Base-by-base conservation (phyloP, 2,329 filamentous ascomycete genomes). In the Verticillium zaregamsianum region DNA sequence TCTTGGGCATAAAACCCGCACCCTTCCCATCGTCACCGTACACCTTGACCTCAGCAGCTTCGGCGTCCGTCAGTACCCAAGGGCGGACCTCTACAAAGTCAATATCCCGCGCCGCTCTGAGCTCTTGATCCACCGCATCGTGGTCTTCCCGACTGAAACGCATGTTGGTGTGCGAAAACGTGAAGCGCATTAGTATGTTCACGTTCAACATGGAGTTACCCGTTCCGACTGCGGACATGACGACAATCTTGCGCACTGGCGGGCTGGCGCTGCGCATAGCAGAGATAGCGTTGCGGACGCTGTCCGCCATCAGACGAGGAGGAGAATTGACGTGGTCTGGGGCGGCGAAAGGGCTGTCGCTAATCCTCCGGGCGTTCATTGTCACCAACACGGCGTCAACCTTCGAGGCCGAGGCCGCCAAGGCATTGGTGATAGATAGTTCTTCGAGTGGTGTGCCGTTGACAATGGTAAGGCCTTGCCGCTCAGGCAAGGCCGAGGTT, bases 201-300 rank as follows among this genome's bases (percentile, higher is more conserved):
- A 83, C 67, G 58, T 77, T 76, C 0, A 62, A 31, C 68, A 73
- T 80, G 5, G 82, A 84, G 33, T 74, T 69, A 0, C 78, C 81
- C 1, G 79, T 76, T 12, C 83, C 84, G 63, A 81, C 78, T 1
- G 80, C 77, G 14, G 79, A 82, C 70, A 86, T 77, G 57, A 82
- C 72, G 31, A 85, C 74, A 2, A 84, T 66, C 59, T 81, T 83
- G 8, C 54, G 61, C 31, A 17, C 31, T 56, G 64, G 58, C 11
- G 74, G 71, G 0, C 68, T 68, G 57, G 72, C 71, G 20, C 72
- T 68, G 58, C 75, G 70, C 74, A 80, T 79, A 4, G 68, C 71
- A 0, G 70, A 63, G 14, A 78, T 65, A 3, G 77, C 65, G 55
- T 78, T 76, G 25, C 68, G 68, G 17, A 77, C 73, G 17, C 76